Evolutionary conservation across 139 green algal genomes (phyloP), one percentile per base, ranked within the genome.

Genomic region (Gonium pectorale): DNA sequence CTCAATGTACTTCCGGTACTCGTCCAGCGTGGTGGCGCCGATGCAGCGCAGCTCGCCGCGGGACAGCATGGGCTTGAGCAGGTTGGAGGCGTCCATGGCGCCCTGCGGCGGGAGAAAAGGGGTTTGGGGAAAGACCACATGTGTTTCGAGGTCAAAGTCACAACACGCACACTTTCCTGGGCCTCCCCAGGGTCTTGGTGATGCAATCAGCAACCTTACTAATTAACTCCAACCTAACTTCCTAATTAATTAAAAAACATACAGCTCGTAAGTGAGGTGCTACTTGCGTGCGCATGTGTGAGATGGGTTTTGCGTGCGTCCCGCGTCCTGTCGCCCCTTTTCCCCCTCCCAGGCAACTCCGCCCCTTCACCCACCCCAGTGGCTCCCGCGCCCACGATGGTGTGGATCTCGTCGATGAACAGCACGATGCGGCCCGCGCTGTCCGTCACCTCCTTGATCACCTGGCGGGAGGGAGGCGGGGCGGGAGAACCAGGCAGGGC

Each of bases 351-450:
- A 21, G n/a, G 29, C 62, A 6, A 29, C 26, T 31, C 67, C 15
- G 7, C 60, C 52, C 70, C n/a, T 1, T 17, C 5, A 31, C 77
- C 69, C 59, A 84, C 82, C 44, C 79, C 81, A 13, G 81, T 80
- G 19, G 83, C 90, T 35, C 92, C 92, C 7, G 92, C 92, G 13
- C 92, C 93, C 31, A 96, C 93, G 44, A 90, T 95, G n/a, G 94
- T 99, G 94, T 99, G 97, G 79, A 99, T 99, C 90, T 98, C 96
- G 81, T 99, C 97, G 68, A 99, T 99, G 93, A 99, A 99, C 63
- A 99, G 93, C 51, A 99, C 89, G 63, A 99, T 96, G 67, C 93
- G 91, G 41, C 97, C 97, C 67, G 96, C 92, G 81, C 77, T 92
- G 73, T 95, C 93, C 11, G 94, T 95, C 69, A 98, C 96, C 88